phyloP scores from a whole-genome alignment of 2,329 filamentous ascomycete genomes.

The Colletotrichum cereale region DNA sequence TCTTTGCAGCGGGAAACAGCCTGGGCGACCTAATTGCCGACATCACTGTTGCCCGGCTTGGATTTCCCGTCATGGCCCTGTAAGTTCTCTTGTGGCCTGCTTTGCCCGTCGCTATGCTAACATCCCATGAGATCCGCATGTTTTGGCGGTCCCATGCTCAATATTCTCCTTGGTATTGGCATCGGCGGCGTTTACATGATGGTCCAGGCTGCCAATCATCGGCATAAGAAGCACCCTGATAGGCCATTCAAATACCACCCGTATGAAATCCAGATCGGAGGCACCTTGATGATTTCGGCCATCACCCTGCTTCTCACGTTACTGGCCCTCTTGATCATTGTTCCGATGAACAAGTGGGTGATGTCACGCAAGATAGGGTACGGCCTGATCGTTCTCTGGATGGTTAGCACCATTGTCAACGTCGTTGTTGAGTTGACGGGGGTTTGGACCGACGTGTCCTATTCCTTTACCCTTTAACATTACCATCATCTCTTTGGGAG shows the following conservation, averaged over 20 bases:
- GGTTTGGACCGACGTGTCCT: slow-evolving; percentile 56
- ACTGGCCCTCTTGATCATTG: slow-evolving; percentile 79
- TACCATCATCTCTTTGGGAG: neutral
- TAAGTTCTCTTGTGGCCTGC: slow-evolving; percentile 50
- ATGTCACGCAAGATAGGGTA: slow-evolving; percentile 87
- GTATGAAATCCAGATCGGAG: slow-evolving; percentile 86
- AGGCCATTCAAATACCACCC: slow-evolving; percentile 75
- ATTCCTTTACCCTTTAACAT: slow-evolving; percentile 19
- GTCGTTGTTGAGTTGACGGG: slow-evolving; percentile 82
- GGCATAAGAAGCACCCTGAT: slow-evolving; percentile 76
- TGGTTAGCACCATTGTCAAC: slow-evolving; percentile 82
- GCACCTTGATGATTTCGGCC: slow-evolving; percentile 86
- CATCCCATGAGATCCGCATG: slow-evolving; percentile 76
- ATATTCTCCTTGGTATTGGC: slow-evolving; percentile 96
- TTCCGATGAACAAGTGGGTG: slow-evolving; percentile 88
- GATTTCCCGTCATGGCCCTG: slow-evolving; percentile 95
- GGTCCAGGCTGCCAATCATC: slow-evolving; percentile 74
- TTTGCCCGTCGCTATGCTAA: slow-evolving; percentile 43
- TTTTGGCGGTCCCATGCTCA: slow-evolving; percentile 98
- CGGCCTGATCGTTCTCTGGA: slow-evolving; percentile 84
- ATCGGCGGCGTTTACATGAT: slow-evolving; percentile 91
- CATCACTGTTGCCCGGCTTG: slow-evolving; percentile 91
- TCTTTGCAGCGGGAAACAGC: slow-evolving; percentile 97
- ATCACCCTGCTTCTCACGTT: slow-evolving; percentile 87
- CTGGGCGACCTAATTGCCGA: slow-evolving; percentile 94